phyloP scores from a whole-genome alignment of 306 rosid genomes.

The Prunus davidiana region DNA sequence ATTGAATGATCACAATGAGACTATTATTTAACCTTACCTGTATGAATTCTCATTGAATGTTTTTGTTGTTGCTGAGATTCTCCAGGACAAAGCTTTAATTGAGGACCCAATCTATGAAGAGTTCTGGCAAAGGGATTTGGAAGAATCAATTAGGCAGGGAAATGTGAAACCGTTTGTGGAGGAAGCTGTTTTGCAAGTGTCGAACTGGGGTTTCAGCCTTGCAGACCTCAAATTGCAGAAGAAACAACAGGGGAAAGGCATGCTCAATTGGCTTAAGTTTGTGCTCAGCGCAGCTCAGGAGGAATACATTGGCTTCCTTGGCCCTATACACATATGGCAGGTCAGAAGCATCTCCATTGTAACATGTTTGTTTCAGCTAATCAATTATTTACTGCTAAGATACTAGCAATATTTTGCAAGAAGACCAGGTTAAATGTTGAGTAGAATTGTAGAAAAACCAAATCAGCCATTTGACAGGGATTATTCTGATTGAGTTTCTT shows the following conservation, averaged over 20 bases:
- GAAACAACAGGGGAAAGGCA: slow-evolving; percentile 42
- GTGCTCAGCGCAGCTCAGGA: slow-evolving; percentile 53
- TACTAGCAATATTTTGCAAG: background rate
- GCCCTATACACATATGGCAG: slow-evolving; percentile 98
- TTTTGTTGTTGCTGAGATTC: slow-evolving; percentile 5
- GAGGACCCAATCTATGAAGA: slow-evolving; percentile 95
- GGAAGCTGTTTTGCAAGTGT: slow-evolving; percentile 87
- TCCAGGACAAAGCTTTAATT: slow-evolving; percentile 82
- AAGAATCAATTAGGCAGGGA: slow-evolving; percentile 93
- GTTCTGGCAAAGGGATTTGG: slow-evolving; percentile 97
- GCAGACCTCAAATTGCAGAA: slow-evolving; percentile 85
- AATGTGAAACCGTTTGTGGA: slow-evolving; percentile 69
- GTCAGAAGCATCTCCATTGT: slow-evolving; percentile 44
- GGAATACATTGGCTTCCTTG: slow-evolving; percentile 82
- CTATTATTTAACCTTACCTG: background rate
- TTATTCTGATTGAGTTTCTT: background rate
- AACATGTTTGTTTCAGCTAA: background rate
- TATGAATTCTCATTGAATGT: slow-evolving; percentile 8
- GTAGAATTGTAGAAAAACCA: background rate
- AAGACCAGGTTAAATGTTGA: background rate
- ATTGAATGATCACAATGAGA: background rate
- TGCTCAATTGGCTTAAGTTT: slow-evolving; percentile 71
- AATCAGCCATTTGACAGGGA: background rate
- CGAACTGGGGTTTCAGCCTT: slow-evolving; percentile 96
- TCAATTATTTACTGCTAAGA: background rate